phyloP scores from a whole-genome alignment of 75 land plant genomes.

The Isoetes taiwanensis region DNA sequence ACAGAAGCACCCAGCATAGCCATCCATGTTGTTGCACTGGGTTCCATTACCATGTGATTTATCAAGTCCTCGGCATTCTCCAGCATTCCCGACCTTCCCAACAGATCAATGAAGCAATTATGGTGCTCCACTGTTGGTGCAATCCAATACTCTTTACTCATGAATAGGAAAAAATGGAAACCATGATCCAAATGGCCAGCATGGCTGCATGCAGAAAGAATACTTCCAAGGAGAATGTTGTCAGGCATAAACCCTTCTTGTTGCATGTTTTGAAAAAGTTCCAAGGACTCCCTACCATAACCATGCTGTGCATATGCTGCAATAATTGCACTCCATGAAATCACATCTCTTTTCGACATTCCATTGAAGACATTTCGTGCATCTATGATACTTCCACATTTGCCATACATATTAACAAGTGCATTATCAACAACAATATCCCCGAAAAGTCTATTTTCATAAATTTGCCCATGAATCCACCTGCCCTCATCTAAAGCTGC shows the following conservation, averaged over 20 bases:
- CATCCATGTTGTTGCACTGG: slow-evolving; percentile 21
- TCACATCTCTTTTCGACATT: neutral
- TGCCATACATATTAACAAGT: slow-evolving; percentile 23
- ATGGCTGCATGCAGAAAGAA: slow-evolving; percentile 47
- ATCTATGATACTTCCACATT: slow-evolving; percentile 13
- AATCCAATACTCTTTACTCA: slow-evolving; percentile 11
- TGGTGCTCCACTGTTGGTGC: slow-evolving; percentile 21
- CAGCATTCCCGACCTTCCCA: slow-evolving; percentile 23
- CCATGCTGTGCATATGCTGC: slow-evolving; percentile 23
- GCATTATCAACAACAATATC: slow-evolving; percentile 12
- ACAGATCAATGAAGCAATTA: slow-evolving; percentile 29
- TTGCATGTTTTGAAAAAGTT: slow-evolving; percentile 18
- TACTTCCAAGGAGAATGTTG: slow-evolving; percentile 12
- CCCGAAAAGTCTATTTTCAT: neutral
- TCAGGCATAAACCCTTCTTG: slow-evolving; percentile 22
- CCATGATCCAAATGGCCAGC: slow-evolving; percentile 33
- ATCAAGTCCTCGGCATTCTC: slow-evolving; percentile 14
- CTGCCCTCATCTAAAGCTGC: slow-evolving; percentile 38
- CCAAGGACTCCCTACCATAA: slow-evolving; percentile 9
- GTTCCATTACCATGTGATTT: slow-evolving; percentile 9
- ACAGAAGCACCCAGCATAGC: slow-evolving; percentile 22
- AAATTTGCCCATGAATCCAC: slow-evolving; percentile 2
- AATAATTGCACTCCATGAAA: slow-evolving; percentile 20
- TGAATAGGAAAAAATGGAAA: slow-evolving; percentile 13
- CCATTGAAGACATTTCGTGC: slow-evolving; percentile 18